phyloP scores from a whole-genome alignment of 1,139 yeast species.

The Ashbya aceris region DNA sequence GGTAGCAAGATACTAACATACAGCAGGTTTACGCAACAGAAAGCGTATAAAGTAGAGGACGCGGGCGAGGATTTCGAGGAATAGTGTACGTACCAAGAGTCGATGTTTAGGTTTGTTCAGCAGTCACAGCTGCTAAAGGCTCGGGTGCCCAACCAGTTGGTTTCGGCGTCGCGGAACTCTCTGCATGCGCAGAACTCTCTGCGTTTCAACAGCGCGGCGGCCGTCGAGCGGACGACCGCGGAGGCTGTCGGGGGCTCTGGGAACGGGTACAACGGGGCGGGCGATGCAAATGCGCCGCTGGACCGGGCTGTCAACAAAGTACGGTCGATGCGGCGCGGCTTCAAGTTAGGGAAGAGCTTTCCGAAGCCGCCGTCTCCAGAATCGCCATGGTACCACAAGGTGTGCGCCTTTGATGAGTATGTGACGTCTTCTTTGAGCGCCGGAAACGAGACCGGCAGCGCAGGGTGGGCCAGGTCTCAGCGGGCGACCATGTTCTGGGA shows the following conservation, averaged over 20 bases:
- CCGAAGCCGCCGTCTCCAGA: conserved; percentile 25
- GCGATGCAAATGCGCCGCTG: conserved; percentile 3
- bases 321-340: conserved; percentile 14
- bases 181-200: conserved; percentile 15
- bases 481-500: conserved; percentile 35
- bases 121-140: conserved; percentile 23
- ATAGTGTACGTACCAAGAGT: background rate
- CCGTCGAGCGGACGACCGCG: conserved; percentile 13
- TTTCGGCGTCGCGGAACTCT: conserved; percentile 18
- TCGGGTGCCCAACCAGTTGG: conserved; percentile 21
- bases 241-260: conserved; percentile 2
- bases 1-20: too few relatives aligned
- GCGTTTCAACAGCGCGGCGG: conserved; percentile 18
- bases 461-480: conserved; percentile 6
- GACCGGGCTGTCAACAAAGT: conserved; percentile 17
- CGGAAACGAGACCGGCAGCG: background rate
- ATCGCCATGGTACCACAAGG: conserved; percentile 36
- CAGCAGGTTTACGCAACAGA: too few relatives aligned
- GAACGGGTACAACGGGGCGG: background rate
- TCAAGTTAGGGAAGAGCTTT: conserved; percentile 17
- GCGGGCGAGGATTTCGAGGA: too few relatives aligned
- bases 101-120: conserved; percentile 24
- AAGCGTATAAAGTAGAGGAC: too few relatives aligned
- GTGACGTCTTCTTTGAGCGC: conserved; percentile 32
- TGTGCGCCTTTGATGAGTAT: conserved; percentile 40